phyloP scores from a whole-genome alignment of 768 basidiomycete genomes.

The Boletus pseudopeckii region DNA sequence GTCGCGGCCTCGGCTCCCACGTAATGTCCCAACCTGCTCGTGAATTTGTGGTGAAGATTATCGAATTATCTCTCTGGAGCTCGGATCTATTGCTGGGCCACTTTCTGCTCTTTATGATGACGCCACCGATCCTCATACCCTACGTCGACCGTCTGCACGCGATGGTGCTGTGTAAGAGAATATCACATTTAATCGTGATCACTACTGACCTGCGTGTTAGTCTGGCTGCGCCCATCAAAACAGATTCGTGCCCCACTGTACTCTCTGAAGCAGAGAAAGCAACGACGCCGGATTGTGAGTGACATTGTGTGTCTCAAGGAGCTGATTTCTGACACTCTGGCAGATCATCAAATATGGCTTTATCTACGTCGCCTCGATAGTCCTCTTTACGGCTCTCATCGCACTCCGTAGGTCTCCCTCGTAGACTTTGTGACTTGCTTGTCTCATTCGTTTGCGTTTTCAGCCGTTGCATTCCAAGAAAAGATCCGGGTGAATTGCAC shows the following conservation, averaged over 20 bases:
- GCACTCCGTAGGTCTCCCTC: constrained; percentile 60
- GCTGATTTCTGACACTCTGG: constrained; percentile 7
- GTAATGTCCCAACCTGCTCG: constrained; percentile 97
- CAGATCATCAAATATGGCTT: constrained; percentile 83
- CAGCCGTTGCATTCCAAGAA: constrained; percentile 62
- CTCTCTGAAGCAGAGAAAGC: constrained; percentile 83
- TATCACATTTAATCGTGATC: constrained; percentile 6
- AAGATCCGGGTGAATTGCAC: constrained; percentile 60
- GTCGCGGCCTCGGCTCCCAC: constrained; percentile 83
- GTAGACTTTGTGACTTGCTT: constrained; percentile 3
- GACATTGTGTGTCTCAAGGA: background rate
- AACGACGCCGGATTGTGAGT: constrained; percentile 86
- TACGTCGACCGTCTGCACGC: constrained; percentile 92
- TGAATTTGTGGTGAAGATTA: constrained; percentile 96
- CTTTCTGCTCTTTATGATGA: constrained; percentile 85
- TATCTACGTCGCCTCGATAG: constrained; percentile 66
- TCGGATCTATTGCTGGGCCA: constrained; percentile 90
- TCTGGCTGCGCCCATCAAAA: constrained; percentile 94
- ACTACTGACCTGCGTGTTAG: constrained; percentile 37
- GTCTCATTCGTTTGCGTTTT: constrained; percentile 5
- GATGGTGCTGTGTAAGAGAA: constrained; percentile 70
- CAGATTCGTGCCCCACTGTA: constrained; percentile 92
- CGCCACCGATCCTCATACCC: constrained; percentile 83
- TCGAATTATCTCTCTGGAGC: constrained; percentile 93
- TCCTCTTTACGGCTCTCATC: constrained; percentile 72